These are phyloP conservation scores for Suhomyces ambrosiae DNA, from an alignment of 1,139 yeast genomes.

Conservation along the genomic window DNA sequence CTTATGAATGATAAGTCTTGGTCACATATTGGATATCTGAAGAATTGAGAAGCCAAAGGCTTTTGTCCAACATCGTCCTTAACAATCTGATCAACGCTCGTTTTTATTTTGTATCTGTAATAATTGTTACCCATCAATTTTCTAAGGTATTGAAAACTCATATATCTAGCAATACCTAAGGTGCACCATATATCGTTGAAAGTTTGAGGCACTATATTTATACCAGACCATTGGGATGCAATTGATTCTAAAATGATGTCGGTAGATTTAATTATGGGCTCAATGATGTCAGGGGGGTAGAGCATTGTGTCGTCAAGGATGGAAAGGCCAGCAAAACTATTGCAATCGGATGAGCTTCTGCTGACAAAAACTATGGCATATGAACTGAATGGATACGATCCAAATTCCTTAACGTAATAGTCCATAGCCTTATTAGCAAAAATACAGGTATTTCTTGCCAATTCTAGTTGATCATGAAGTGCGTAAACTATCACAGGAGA, in stretches of 20 bases:
- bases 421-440: conserved; percentile 80
- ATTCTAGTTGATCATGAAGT: conserved; percentile 55
- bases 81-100: conserved; percentile 65
- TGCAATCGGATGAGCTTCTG: conserved; percentile 51
- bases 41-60: conserved; percentile 72
- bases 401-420: conserved; percentile 82
- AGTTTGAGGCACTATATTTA: conserved; percentile 80
- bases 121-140: conserved; percentile 83
- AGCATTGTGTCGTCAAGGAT: conserved; percentile 63
- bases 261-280: conserved; percentile 74
- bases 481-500: conserved; percentile 60
- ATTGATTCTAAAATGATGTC: conserved; percentile 68
- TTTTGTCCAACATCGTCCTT: conserved; percentile 77
- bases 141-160: conserved; percentile 73
- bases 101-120: conserved; percentile 69
- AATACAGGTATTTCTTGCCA: conserved; percentile 74
- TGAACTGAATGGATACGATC: conserved; percentile 88
- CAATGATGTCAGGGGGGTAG: conserved; percentile 78
- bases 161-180: conserved; percentile 79
- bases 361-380: conserved; percentile 77
- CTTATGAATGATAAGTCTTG: conserved; percentile 63
- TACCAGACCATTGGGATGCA: conserved; percentile 93
- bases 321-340: conserved; percentile 78
- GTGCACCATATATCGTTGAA: conserved; percentile 92
- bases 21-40: conserved; percentile 69